Evolutionary conservation across 1,284 basidiomycete genomes (phyloP), one percentile per base, ranked within the genome.

Genomic region (Cryptococcus deneoformans): DNA sequence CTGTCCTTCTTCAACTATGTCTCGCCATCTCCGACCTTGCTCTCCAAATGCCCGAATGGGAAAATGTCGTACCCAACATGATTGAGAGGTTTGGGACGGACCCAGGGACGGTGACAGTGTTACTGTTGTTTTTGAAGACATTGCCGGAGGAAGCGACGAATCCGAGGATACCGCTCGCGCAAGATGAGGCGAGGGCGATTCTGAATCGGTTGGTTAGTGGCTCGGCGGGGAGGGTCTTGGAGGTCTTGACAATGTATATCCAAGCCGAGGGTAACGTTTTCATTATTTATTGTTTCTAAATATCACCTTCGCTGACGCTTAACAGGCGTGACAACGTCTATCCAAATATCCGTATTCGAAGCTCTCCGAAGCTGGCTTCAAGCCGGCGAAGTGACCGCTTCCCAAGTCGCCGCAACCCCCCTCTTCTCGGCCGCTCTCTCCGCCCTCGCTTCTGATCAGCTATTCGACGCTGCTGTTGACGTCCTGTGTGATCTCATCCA

Each of bases 401-500:
- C 72, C 4, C 81, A 84, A 38, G 81, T 99, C 40, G 85, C 86
- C 4, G 82, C 86, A 53, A 89, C 88, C 0, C 89, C 93, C 2
- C 82, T 99, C n/a, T 89, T 98, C 70, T 78, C 82, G 9, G 87
- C 86, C 68, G 84, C 88, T 12, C 96, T 97, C 72, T 86, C 90
- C 59, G 89, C 93, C 3, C 82, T 99, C 20, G 82, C 82, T 9
- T 88, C 88, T 1, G 90, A 96, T 36, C 83, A 86, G 49, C 83
- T 99, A 9, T 99, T 99, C 71, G 96, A 99, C 70, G 78, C 87
- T 2, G 93, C 92, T 0, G 91, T 95, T 44, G 90, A 97, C 65
- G 87, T 91, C 46, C 82, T 98, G 54, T 95, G 92, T 77, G 93
- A 97, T 72, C 79, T 98, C 64, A 94, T 99, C 59, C 93, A 98